Evolutionary conservation across 345 rosid species (phyloP).

Genomic region (Adansonia digitata): DNA sequence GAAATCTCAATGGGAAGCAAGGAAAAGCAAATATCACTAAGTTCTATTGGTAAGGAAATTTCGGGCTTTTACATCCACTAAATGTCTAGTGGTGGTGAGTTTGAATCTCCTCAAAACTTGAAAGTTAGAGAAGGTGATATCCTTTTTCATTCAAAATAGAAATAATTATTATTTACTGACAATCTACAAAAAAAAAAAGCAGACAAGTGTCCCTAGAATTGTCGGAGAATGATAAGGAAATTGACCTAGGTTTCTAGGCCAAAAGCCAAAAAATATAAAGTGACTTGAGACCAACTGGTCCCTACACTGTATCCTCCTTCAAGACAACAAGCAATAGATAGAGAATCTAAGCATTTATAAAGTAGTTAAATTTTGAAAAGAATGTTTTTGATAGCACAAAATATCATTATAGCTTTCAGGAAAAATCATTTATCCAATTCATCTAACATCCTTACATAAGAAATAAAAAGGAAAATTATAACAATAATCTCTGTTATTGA

Average conservation of each 20-base stretch:
- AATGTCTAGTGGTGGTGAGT: conserved; percentile 35
- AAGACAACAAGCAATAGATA: conserved; percentile 23
- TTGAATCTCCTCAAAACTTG: conserved; percentile 22
- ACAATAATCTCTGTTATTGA: background rate
- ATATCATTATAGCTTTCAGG: conserved; percentile 1
- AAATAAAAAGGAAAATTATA: background rate
- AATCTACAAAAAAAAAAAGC: conserved; percentile 26
- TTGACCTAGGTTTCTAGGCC: conserved; percentile 50
- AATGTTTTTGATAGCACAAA: conserved; percentile 17
- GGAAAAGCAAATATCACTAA: conserved; percentile 18
- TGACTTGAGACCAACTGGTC: conserved; percentile 49
- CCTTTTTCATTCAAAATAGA: conserved; percentile 21
- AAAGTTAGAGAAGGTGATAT: conserved; percentile 24
- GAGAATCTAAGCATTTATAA: conserved; percentile 18
- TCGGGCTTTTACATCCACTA: conserved; percentile 41
- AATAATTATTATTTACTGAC: conserved; percentile 18
- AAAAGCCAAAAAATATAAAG: conserved; percentile 44
- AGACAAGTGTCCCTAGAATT: conserved; percentile 60
- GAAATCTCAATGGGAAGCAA: conserved; percentile 3
- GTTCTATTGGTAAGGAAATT: conserved; percentile 41
- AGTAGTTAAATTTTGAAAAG: conserved; percentile 10
- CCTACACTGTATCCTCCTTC: conserved; percentile 20
- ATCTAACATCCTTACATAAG: background rate
- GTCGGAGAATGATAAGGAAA: conserved; percentile 58
- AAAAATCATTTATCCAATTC: background rate